Conservation (phyloP, 768 basidiomycete species). For the Pulveroboletus sp. region DNA sequence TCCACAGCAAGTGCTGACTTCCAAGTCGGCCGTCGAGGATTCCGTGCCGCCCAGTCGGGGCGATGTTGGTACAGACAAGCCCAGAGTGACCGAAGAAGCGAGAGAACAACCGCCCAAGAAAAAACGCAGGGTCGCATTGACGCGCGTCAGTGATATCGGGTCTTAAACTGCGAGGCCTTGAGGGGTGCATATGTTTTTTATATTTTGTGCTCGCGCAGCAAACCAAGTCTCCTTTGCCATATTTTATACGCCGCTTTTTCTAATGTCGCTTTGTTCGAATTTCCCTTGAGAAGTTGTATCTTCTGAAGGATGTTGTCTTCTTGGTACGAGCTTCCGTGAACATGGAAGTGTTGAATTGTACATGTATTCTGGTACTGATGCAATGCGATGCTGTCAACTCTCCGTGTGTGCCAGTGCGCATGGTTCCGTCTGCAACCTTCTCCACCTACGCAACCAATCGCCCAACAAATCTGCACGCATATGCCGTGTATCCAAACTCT, state of each 20-base stretch:
- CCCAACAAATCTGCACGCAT: not conserved
- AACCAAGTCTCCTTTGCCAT: constrained; percentile 1
- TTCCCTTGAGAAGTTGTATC: not conserved
- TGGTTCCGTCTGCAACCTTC: not conserved
- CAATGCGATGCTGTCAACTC: constrained; percentile 15
- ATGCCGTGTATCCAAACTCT: not conserved
- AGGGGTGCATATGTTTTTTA: not conserved
- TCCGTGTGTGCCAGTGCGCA: constrained; percentile 6
- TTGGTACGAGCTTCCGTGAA: constrained; percentile 7
- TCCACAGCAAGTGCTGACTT: constrained; percentile 21
- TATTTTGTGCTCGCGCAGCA: not conserved
- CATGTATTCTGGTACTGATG: constrained; percentile 22
- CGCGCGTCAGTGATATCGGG: constrained; percentile 58
- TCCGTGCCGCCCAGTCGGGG: constrained; percentile 11
- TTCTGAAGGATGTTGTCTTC: not conserved
- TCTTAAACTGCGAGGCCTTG: constrained; percentile 18
- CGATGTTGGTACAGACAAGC: constrained; percentile 7
- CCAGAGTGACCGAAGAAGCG: constrained; percentile 16
- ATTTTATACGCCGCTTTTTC: constrained; percentile 12
- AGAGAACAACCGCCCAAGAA: constrained; percentile 72
- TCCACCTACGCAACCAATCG: constrained; percentile 3
- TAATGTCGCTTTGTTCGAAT: constrained; percentile 12
- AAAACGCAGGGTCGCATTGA: constrained; percentile 78
- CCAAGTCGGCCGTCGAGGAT: constrained; percentile 30
- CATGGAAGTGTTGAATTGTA: constrained; percentile 9